A percentile compares a stretch with the other conserved stretches of the same genome.
phyloP scores from a whole-genome alignment of 768 basidiomycete species.

The Infundibulicybe gibba region DNA sequence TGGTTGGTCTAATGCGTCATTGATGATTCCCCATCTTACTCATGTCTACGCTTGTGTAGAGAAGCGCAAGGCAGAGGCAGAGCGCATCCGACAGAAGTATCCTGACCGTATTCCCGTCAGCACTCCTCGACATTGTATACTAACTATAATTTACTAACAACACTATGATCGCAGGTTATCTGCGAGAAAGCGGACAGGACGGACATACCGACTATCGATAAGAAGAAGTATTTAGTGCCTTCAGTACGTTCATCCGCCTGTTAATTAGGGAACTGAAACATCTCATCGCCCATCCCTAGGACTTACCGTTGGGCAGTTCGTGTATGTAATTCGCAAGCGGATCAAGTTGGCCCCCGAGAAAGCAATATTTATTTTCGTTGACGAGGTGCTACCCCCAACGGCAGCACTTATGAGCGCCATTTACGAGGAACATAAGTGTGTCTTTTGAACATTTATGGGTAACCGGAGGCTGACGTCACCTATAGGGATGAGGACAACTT shows the following conservation, averaged over 20 bases:
- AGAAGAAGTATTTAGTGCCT: slow-evolving; percentile 99
- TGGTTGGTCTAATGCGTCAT: slow-evolving; percentile 51
- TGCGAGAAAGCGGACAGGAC: slow-evolving; percentile 99
- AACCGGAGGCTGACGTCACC: slow-evolving; percentile 20
- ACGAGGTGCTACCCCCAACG: slow-evolving; percentile 97
- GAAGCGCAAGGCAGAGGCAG: slow-evolving; percentile 99
- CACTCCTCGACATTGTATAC: slow-evolving; percentile 14
- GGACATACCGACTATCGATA: slow-evolving; percentile 99
- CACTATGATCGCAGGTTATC: slow-evolving; percentile 69
- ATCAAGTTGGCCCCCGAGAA: slow-evolving; percentile 99
- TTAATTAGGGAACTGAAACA: neutral
- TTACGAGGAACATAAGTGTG: slow-evolving; percentile 99
- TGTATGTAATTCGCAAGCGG: slow-evolving; percentile 99
- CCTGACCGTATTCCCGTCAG: slow-evolving; percentile 96
- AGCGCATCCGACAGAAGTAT: slow-evolving; percentile 98
- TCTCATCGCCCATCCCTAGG: slow-evolving; percentile 40
- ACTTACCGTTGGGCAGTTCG: slow-evolving; percentile 98
- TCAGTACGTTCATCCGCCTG: slow-evolving; percentile 56
- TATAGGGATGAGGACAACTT: slow-evolving; percentile 97
- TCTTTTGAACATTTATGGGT: slow-evolving; percentile 12
- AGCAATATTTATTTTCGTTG: slow-evolving; percentile 99
- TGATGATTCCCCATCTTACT: slow-evolving; percentile 24
- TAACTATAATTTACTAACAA: neutral
- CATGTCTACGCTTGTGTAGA: slow-evolving; percentile 48
- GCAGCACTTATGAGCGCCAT: slow-evolving; percentile 98